Conservation (phyloP, 352 stramenopile genomes). For the Pythium phragmiticola region DNA sequence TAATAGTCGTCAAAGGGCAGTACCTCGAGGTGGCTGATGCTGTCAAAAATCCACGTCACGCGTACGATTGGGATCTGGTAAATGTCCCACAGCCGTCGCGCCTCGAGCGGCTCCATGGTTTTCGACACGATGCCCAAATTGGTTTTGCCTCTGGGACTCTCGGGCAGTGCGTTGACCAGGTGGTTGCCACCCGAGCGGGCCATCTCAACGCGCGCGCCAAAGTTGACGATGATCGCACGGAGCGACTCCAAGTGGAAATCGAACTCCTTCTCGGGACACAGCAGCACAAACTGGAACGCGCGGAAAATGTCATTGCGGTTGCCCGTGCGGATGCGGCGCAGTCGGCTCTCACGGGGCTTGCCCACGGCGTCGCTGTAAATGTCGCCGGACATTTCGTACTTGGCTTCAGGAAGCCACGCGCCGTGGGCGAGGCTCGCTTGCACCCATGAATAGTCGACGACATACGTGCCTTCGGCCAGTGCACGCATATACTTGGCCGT, state of each 20-base stretch:
- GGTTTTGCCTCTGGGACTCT: slow-evolving; percentile 9
- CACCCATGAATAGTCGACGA: slow-evolving; percentile 81
- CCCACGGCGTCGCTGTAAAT: slow-evolving; percentile 72
- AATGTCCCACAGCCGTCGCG: slow-evolving; percentile 56
- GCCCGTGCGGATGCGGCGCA: slow-evolving; percentile 46
- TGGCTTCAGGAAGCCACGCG: slow-evolving; percentile 65
- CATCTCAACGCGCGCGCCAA: slow-evolving; percentile 54
- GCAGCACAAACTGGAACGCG: slow-evolving; percentile 70
- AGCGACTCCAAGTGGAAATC: slow-evolving; percentile 74
- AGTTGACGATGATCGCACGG: slow-evolving; percentile 57
- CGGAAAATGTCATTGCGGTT: slow-evolving; percentile 75
- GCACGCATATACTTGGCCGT: slow-evolving; percentile 87
- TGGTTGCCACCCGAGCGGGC: slow-evolving; percentile 8
- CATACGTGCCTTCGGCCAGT: slow-evolving; percentile 64
- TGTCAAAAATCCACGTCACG: slow-evolving; percentile 87
- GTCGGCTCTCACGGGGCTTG: slow-evolving; percentile 65
- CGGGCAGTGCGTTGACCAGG: neutral
- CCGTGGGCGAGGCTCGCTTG: slow-evolving; percentile 56
- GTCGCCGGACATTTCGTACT: slow-evolving; percentile 78
- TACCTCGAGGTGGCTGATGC: slow-evolving; percentile 81
- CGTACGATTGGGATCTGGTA: slow-evolving; percentile 84
- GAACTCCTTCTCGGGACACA: slow-evolving; percentile 66
- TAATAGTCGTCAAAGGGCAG: slow-evolving; percentile 87
- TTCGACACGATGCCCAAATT: slow-evolving; percentile 76
- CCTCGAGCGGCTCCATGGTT: slow-evolving; percentile 46